phyloP scores from a whole-genome alignment of 2,329 filamentous ascomycete genomes.

The Alternaria gaisen region DNA sequence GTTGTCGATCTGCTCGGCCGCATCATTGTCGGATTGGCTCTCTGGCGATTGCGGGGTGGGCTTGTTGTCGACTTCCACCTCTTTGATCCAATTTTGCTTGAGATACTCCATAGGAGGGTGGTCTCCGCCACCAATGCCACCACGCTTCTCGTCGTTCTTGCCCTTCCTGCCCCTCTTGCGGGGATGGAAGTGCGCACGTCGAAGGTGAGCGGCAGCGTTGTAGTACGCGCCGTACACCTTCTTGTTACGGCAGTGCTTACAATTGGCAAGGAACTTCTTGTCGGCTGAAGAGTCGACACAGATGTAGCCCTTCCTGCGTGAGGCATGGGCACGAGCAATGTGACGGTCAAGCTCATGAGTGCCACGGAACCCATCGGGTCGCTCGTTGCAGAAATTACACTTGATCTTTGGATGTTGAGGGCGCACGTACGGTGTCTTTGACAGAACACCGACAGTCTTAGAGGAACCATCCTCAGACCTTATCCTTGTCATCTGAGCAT shows the following conservation, averaged over 20 bases:
- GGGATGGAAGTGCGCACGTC: conserved; percentile 86
- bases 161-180: conserved; percentile 66
- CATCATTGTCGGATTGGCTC: conserved; percentile 36
- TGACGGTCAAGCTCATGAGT: conserved; percentile 74
- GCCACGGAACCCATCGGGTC: conserved; percentile 82
- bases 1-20: conserved; percentile 14
- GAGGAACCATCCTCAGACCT: conserved; percentile 62
- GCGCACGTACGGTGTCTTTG: conserved; percentile 67
- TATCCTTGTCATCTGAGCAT: conserved; percentile 62
- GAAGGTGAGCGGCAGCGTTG: conserved; percentile 90
- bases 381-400: conserved; percentile 74
- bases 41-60: conserved; percentile 27
- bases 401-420: conserved; percentile 76
- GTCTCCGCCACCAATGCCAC: conserved; percentile 70
- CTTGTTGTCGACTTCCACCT: conserved; percentile 59
- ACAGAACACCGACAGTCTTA: conserved; percentile 60
- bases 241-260: conserved; percentile 79
- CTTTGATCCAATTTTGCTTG: conserved; percentile 67
- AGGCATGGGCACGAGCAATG: conserved; percentile 71
- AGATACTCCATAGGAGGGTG: conserved; percentile 68
- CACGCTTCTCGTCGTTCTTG: conserved; percentile 67
- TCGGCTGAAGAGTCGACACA: conserved; percentile 67
- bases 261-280: conserved; percentile 75
- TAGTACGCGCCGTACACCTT: conserved; percentile 94
- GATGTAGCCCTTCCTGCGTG: conserved; percentile 68